phyloP scores from a whole-genome alignment of 1,284 basidiomycete species.

The Apiotrichum siamense region DNA sequence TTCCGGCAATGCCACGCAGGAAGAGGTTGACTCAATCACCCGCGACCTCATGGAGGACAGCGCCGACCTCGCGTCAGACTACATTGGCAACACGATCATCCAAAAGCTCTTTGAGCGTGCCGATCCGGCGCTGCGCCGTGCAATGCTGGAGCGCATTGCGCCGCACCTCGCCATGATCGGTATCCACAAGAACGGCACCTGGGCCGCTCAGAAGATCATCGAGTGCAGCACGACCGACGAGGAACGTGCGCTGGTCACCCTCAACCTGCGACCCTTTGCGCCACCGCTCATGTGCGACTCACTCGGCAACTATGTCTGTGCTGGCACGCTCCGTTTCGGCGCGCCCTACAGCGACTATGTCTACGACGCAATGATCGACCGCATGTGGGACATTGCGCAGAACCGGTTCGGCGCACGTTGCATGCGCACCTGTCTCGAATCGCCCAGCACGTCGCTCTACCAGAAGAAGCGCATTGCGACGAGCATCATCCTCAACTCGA shows the following conservation, averaged over 20 bases:
- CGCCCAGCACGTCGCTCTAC: slow-evolving; percentile 70
- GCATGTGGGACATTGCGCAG: slow-evolving; percentile 96
- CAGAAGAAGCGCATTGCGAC: slow-evolving; percentile 93
- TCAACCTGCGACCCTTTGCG: slow-evolving; percentile 81
- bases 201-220: slow-evolving; percentile 99
- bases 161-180: slow-evolving; percentile 96
- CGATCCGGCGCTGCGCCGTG: slow-evolving; percentile 66
- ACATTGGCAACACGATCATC: slow-evolving; percentile 97
- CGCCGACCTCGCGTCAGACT: slow-evolving; percentile 57
- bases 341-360: slow-evolving; percentile 87
- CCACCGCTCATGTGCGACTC: slow-evolving; percentile 92
- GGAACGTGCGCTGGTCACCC: slow-evolving; percentile 75
- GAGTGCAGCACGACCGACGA: slow-evolving; percentile 87
- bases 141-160: slow-evolving; percentile 87
- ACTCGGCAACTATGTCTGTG: slow-evolving; percentile 92
- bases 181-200: slow-evolving; percentile 98
- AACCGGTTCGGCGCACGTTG: slow-evolving; percentile 89
- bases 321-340: slow-evolving; percentile 83
- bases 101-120: slow-evolving; percentile 94
- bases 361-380: slow-evolving; percentile 95
- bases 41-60: slow-evolving; percentile 74
- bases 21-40: slow-evolving; percentile 85
- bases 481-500: slow-evolving; percentile 91
- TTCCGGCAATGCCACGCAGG: slow-evolving; percentile 69
- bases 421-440: slow-evolving; percentile 94